Evolutionary conservation across 2,329 filamentous ascomycete species (phyloP).

Genomic region (Diaporthe velutina): DNA sequence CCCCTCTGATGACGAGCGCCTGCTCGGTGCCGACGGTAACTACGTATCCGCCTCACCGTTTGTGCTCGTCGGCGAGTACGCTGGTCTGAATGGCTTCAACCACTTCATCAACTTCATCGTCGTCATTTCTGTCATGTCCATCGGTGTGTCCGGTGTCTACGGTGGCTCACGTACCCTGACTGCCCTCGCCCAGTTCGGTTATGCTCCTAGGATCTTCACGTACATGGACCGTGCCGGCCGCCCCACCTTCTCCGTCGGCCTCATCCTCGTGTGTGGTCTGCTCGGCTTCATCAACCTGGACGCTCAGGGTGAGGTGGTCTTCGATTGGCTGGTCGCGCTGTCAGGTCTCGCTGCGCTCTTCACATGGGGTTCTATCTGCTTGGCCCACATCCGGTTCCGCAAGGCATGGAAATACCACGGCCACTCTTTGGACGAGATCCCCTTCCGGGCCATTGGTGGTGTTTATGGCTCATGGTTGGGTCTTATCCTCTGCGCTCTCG

Average conservation of each 20-base stretch:
- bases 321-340: constrained; percentile 76
- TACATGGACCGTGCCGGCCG: constrained; percentile 69
- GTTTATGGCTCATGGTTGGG: constrained; percentile 75
- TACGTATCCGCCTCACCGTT: constrained; percentile 66
- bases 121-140: constrained; percentile 69
- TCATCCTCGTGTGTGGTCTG: constrained; percentile 62
- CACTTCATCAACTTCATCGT: constrained; percentile 72
- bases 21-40: constrained; percentile 61
- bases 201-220: constrained; percentile 67
- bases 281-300: constrained; percentile 64
- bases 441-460: constrained; percentile 73
- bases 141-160: constrained; percentile 71
- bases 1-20: constrained; percentile 57
- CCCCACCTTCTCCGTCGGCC: constrained; percentile 63
- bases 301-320: constrained; percentile 62
- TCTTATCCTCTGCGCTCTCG: constrained; percentile 67
- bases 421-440: constrained; percentile 75
- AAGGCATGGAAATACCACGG: constrained; percentile 72
- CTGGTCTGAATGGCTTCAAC: constrained; percentile 64
- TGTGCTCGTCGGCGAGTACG: constrained; percentile 68
- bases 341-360: constrained; percentile 76
- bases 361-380: constrained; percentile 78
- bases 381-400: constrained; percentile 78
- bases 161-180: constrained; percentile 71
- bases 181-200: constrained; percentile 70